Evolutionary conservation across 2,329 filamentous ascomycete genomes (phyloP), one percentile per base, ranked within the genome.

Genomic region (Phaeoacremonium minimum): DNA sequence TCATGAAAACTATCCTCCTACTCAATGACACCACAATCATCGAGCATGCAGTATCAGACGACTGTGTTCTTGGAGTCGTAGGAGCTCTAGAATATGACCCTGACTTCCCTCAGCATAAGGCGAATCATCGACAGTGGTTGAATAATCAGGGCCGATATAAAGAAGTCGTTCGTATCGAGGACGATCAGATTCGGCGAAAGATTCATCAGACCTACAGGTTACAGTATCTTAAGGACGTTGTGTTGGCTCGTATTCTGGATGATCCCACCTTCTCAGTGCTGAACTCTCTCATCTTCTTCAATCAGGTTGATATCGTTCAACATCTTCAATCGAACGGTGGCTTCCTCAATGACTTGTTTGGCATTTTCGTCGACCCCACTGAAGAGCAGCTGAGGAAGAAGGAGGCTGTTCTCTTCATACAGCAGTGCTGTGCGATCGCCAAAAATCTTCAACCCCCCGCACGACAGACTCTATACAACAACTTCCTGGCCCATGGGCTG

Each of bases 141-240:
- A 81, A 84, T 43, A 88, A 93, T 56, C 80, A 89, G 51, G 87
- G 87, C 15, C 83, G 89, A 49, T 98, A 89, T 61, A 97, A 95
- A 61, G 91, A 98, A 67, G 93, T 98, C 11, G 90, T 98, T 14
- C 84, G 79, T 36, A 96, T 98, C 49, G 84, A 90, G 49, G 87
- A 96, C 50, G 75, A 82, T 6, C 66, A 76, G 35, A 87, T 96
- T 45, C 80, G 83, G 48, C 83, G 79, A 51, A 97, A 97, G 68
- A 97, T 98, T 28, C 90, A 96, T 55, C 88, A 90, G 59, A 97
- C 93, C 1, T 96, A 96, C 66, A 86, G 93, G 28, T 68, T 98
- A 20, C 90, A 95, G 55, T 98, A 98, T 57, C 74, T 98, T 37
- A 98, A 97, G 60, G 93, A 98, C 53, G 93, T 98, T n/a, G 91